Conservation (phyloP, 2,329 filamentous ascomycete species). For the Hypoxylon sp. region DNA sequence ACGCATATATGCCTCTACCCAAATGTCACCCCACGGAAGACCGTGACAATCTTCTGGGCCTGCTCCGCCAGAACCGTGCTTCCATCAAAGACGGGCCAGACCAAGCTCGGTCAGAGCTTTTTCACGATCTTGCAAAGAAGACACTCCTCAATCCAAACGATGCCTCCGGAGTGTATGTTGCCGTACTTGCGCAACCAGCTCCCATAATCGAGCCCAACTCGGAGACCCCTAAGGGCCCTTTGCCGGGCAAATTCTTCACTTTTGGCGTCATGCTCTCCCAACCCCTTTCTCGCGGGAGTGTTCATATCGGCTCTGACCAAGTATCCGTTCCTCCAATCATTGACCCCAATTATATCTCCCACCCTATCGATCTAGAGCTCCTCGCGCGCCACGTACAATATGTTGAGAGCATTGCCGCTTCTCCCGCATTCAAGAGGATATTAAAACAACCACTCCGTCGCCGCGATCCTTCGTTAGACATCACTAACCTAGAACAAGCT, state of each 20-base stretch:
- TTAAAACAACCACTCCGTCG: slow-evolving; percentile 36
- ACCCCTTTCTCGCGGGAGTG: slow-evolving; percentile 36
- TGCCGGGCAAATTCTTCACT: slow-evolving; percentile 18
- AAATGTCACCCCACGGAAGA: slow-evolving; percentile 13
- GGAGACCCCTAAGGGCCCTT: neutral
- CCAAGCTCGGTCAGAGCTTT: slow-evolving; percentile 15
- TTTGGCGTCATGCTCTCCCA: slow-evolving; percentile 35
- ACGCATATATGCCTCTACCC: slow-evolving; percentile 32
- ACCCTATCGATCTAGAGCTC: slow-evolving; percentile 31
- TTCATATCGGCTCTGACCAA: slow-evolving; percentile 30
- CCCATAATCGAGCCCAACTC: neutral
- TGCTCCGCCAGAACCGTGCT: slow-evolving; percentile 13
- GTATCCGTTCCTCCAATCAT: slow-evolving; percentile 7
- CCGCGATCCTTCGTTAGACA: slow-evolving; percentile 16
- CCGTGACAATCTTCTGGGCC: slow-evolving; percentile 2
- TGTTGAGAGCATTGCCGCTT: slow-evolving; percentile 28
- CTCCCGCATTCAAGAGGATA: slow-evolving; percentile 22
- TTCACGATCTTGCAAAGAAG: slow-evolving; percentile 26
- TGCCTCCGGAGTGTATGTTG: slow-evolving; percentile 30
- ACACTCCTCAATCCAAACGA: slow-evolving; percentile 21
- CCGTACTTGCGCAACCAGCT: slow-evolving; percentile 16
- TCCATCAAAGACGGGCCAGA: neutral
- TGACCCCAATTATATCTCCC: slow-evolving; percentile 32
- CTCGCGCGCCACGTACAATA: slow-evolving; percentile 34
- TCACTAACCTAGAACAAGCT: slow-evolving; percentile 27